Conservation (phyloP, 228 moss, liverwort and hornwort species). For the Sphagnum fallax region DNA sequence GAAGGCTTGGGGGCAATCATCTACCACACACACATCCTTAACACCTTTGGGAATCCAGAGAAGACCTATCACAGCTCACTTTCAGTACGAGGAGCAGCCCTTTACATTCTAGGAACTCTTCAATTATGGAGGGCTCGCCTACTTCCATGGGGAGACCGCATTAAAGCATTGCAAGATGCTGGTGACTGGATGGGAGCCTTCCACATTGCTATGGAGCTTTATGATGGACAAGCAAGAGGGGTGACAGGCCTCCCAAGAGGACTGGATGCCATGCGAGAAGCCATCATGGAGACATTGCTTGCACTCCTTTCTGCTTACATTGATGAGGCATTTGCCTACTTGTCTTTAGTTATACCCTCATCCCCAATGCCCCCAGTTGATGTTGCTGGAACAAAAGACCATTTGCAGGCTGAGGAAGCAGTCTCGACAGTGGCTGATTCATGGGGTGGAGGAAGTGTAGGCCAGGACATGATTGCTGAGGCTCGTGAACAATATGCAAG, state of each 20-base stretch:
- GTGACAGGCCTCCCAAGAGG: slow-evolving; percentile 98
- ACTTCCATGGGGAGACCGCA: slow-evolving; percentile 92
- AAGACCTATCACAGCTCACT: slow-evolving; percentile 88
- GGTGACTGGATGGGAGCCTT: slow-evolving; percentile 99
- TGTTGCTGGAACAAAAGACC: slow-evolving; percentile 5
- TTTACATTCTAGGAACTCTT: slow-evolving; percentile 76
- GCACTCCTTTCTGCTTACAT: slow-evolving; percentile 88
- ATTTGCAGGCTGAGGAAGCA: slow-evolving; percentile 5
- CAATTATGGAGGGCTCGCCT: slow-evolving; percentile 96
- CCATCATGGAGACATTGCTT: slow-evolving; percentile 89
- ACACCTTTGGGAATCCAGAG: slow-evolving; percentile 84
- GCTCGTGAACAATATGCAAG: slow-evolving; percentile 96
- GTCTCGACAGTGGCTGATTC: slow-evolving; percentile 18
- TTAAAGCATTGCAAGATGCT: slow-evolving; percentile 94
- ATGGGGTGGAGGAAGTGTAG: slow-evolving; percentile 32
- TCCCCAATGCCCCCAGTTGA: slow-evolving; percentile 14
- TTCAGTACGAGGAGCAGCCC: slow-evolving; percentile 93
- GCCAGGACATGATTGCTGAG: slow-evolving; percentile 50
- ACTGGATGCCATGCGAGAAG: slow-evolving; percentile 90
- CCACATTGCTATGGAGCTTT: slow-evolving; percentile 98
- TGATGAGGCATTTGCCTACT: slow-evolving; percentile 92
- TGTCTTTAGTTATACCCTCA: slow-evolving; percentile 46
- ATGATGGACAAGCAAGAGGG: slow-evolving; percentile 91
- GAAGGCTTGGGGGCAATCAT: slow-evolving; percentile 71
- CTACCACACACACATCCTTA: slow-evolving; percentile 85